Base-by-base conservation (phyloP, 306 rosid genomes). In the Rosa lucieae region DNA sequence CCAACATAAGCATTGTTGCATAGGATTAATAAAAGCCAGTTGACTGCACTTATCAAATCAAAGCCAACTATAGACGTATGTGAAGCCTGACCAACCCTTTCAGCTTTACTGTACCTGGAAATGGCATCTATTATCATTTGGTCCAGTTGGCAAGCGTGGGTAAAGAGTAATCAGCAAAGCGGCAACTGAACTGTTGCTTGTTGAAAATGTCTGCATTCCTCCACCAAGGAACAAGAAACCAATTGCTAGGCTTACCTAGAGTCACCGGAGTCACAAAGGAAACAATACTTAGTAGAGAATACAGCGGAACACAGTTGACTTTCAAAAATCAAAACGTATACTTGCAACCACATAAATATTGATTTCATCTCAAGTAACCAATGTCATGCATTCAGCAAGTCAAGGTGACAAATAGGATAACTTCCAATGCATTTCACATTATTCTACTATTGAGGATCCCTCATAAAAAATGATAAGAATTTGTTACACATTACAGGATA, bases 151-250 rank as follows among this genome's bases (percentile, higher is more conserved):
- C 88, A 94, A 83, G 78, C 97, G 97, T 72, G 99, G 97, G 85
- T 94, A 94, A 73, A 94, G 97, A 84, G 99, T 86, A 83, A 94
- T 87, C 78, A 92, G 92, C 82, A 94, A 85, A 74, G 99, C 97
- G 86, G 99, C 97, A 84, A 94, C 81, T 49, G 97, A 85, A 82
- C 93, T 86, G 83, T 88, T 89, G 89, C 89, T 85, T 52, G 97
- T 92, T 82, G 99, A 92, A 88, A 94, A 94, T 74, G 97, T 92
- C 77, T 87, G 91, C 86, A 86, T 92, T 86, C 99, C 99, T 79
- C 99, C 99, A 80, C 99, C 99, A 81, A 94, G 97, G 83, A 92
- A 94, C 90, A 94, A 89, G 92, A 94, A 94, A 66, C 99, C 99
- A 66, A 82, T 85, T 17, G 97, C 97, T 83, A 94, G 90, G 90